These are phyloP conservation scores for Hermanozyma aechmeae DNA, from an alignment of 805 yeast genomes.

Conservation along the genomic window DNA sequence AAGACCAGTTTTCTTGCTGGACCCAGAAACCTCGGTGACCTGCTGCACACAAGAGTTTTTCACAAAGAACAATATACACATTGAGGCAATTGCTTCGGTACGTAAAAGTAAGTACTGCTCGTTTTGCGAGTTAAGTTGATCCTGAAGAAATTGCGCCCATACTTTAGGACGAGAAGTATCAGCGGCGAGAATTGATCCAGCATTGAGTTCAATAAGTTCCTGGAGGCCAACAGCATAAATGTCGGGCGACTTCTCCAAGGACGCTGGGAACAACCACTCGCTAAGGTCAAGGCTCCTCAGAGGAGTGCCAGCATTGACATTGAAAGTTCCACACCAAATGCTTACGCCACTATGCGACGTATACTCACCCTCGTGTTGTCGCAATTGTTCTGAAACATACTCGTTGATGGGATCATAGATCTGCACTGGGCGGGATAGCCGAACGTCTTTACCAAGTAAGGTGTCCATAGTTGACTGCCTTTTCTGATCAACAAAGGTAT, in stretches of 20 bases:
- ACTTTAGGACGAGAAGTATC: slow-evolving; percentile 68
- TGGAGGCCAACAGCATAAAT: slow-evolving; percentile 86
- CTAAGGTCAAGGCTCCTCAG: slow-evolving; percentile 49
- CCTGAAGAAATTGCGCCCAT: slow-evolving; percentile 67
- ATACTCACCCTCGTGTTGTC: slow-evolving; percentile 39
- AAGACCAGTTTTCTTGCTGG: slow-evolving; percentile 88
- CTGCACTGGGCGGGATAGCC: slow-evolving; percentile 55
- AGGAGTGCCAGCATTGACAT: slow-evolving; percentile 61
- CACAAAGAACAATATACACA: slow-evolving; percentile 56
- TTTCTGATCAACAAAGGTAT: slow-evolving; percentile 87
- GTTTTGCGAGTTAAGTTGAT: slow-evolving; percentile 44
- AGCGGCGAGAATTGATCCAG: slow-evolving; percentile 81
- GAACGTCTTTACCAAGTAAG: slow-evolving; percentile 68
- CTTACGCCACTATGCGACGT: slow-evolving; percentile 52
- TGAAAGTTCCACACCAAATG: slow-evolving; percentile 77
- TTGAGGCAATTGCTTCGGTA: slow-evolving; percentile 68
- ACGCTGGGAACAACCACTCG: slow-evolving; percentile 72
- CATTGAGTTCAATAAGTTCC: slow-evolving; percentile 87
- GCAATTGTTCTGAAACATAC: slow-evolving; percentile 60
- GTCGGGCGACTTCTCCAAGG: slow-evolving; percentile 47
- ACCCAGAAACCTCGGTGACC: slow-evolving; percentile 84
- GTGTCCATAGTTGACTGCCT: slow-evolving; percentile 87
- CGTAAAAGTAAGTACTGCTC: slow-evolving; percentile 52
- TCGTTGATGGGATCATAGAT: slow-evolving; percentile 87
- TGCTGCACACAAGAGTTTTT: slow-evolving; percentile 27